These are phyloP conservation scores for Termitomyces sp. DNA, from an alignment of 768 basidiomycete genomes.

Conservation along the genomic window DNA sequence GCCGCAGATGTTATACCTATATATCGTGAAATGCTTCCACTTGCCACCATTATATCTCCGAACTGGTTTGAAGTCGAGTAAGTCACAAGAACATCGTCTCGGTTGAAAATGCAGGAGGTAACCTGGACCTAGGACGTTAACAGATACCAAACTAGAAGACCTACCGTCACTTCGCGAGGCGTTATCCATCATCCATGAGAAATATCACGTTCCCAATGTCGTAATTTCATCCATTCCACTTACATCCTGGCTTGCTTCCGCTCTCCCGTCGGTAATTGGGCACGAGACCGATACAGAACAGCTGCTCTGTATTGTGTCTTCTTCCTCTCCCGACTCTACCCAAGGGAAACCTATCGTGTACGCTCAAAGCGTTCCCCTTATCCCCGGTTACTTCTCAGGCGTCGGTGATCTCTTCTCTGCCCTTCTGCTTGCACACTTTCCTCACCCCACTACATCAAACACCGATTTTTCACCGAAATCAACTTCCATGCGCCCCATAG, in stretches of 20 bases:
- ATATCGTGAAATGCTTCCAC: conserved; percentile 74
- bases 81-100: conserved; percentile 19
- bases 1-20: conserved; percentile 82
- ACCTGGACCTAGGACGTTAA: conserved; percentile 56
- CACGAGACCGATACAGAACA: conserved; percentile 37
- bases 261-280: conserved; percentile 45
- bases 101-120: background rate
- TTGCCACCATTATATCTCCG: conserved; percentile 92
- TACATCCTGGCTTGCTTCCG: conserved; percentile 51
- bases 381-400: conserved; percentile 93
- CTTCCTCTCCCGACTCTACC: conserved; percentile 25
- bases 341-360: conserved; percentile 39
- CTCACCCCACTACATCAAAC: background rate
- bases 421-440: conserved; percentile 76
- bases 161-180: conserved; percentile 63
- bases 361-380: conserved; percentile 67
- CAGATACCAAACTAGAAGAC: conserved; percentile 66
- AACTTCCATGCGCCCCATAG: conserved; percentile 33
- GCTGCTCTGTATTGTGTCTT: conserved; percentile 82
- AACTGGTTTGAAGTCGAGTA: conserved; percentile 99
- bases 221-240: conserved; percentile 90
- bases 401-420: conserved; percentile 98
- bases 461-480: background rate
- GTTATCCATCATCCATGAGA: conserved; percentile 69
- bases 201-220: conserved; percentile 76